Evolutionary conservation across 495 filamentous ascomycete genomes (phyloP).

Genomic region (Delitschia confertaspora): DNA sequence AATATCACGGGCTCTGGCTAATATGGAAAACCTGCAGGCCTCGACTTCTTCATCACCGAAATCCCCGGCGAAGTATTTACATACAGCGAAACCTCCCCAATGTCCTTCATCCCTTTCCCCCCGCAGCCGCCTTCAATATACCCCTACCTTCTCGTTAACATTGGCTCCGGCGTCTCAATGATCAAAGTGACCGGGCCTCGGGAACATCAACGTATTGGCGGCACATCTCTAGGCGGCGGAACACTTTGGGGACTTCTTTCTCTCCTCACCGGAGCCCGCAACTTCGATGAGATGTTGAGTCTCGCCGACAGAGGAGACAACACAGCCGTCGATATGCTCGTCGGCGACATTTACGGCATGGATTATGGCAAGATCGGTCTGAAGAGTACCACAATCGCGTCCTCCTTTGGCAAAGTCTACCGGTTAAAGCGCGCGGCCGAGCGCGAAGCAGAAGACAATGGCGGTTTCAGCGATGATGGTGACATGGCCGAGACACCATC

Average conservation of each 20-base stretch:
- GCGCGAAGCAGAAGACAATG: conserved; percentile 64
- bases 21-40: conserved; percentile 42
- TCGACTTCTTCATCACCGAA: conserved; percentile 98
- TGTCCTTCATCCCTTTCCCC: conserved; percentile 60
- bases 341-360: conserved; percentile 95
- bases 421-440: conserved; percentile 72
- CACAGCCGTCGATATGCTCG: conserved; percentile 86
- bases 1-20: conserved; percentile 1
- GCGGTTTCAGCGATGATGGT: conserved; percentile 32
- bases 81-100: conserved; percentile 79
- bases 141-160: conserved; percentile 95
- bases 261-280: conserved; percentile 78
- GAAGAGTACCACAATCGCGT: conserved; percentile 87
- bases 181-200: conserved; percentile 89
- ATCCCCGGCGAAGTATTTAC: conserved; percentile 96
- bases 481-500: conserved; percentile 10
- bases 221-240: conserved; percentile 88
- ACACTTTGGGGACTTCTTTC: conserved; percentile 93
- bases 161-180: conserved; percentile 98
- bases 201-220: conserved; percentile 80
- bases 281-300: conserved; percentile 90
- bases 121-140: conserved; percentile 63
- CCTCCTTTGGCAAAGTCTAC: conserved; percentile 93
- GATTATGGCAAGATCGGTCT: conserved; percentile 93
- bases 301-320: conserved; percentile 95